phyloP scores from a whole-genome alignment of 225 moss, liverwort and hornwort species.

The Pseudoscleropodium purum region DNA sequence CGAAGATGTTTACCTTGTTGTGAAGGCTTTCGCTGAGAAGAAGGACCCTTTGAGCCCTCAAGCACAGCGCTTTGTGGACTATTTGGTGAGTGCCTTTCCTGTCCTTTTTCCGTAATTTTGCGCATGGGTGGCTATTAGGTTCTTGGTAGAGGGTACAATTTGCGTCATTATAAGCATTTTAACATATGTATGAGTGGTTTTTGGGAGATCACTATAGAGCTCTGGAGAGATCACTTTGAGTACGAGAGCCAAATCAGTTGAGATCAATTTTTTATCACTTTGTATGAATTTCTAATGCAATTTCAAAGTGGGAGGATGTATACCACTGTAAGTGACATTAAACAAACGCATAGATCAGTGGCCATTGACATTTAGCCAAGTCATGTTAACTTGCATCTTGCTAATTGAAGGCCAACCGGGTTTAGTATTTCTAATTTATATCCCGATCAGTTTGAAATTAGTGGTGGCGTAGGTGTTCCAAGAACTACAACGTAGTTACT shows the following conservation, averaged over 20 bases:
- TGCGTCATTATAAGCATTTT: not conserved
- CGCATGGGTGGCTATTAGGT: not conserved
- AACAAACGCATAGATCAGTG: not conserved
- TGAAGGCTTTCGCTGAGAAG: conserved; percentile 78
- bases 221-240: not conserved
- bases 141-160: not conserved
- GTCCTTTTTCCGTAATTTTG: not conserved
- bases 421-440: not conserved
- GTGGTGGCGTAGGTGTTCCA: not conserved
- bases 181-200: not conserved
- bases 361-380: not conserved
- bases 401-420: not conserved
- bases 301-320: not conserved
- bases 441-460: not conserved
- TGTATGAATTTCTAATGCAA: not conserved
- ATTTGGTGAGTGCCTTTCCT: conserved; percentile 44
- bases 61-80: conserved; percentile 83
- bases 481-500: not conserved
- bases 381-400: not conserved
- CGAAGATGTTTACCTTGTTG: conserved; percentile 73
- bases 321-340: not conserved
- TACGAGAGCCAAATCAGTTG: not conserved
- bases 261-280: not conserved
- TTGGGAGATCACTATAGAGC: not conserved
- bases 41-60: conserved; percentile 52